Evolutionary conservation across 78 protist species (phyloP), one percentile per base, ranked within the genome.

Genomic region (Creolimax fragrantissima): DNA sequence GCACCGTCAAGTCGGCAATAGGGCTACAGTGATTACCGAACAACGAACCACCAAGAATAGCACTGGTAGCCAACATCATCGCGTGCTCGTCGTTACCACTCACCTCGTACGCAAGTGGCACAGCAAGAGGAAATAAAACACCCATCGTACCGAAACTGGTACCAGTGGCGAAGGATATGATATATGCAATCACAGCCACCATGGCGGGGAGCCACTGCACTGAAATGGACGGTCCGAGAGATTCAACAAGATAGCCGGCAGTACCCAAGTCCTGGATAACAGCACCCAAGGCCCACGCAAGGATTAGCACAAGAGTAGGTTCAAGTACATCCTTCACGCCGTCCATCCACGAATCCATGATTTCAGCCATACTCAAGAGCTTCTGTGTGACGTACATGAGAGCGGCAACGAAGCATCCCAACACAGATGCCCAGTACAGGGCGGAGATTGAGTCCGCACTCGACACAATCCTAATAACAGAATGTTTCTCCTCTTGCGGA

Each of bases 1-100:
- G 91, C 5, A 89, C 11, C 24, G 81, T 89, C 4, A 47, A 35
- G 17, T 89, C 91, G 36, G 93, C 84, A 84, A 92, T 92, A 24
- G 93, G 93, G 24, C 86, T 45, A 35, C 91, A 88, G 81, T 92
- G 93, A 91, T 92, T 89, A 24, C 93, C 93, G 42, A 92, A 92
- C 45, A 86, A 3, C 41, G 89, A 3, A 2, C 93, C 90, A 6
- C 81, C 3, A 35, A 92, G 3, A 41, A 92, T 35, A 42, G 84
- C 90, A 43, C 58, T 37, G 39, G 32, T 41, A 36, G 90, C 39
- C 24, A 17, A 36, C 24, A 37, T 24, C 45, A 86, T 37, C 42
- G 43, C 45, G 39, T 7, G 32, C 2, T 86, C 47, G 35, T 86
- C 47, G 39, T 24, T 7, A 35, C 45, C 37, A 5, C 81, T 47